Percentiles rank a stretch among this genome's conserved stretches.
Evolutionary conservation across 2,329 filamentous ascomycete genomes (phyloP).

Genomic region (Xylariaceae sp.): DNA sequence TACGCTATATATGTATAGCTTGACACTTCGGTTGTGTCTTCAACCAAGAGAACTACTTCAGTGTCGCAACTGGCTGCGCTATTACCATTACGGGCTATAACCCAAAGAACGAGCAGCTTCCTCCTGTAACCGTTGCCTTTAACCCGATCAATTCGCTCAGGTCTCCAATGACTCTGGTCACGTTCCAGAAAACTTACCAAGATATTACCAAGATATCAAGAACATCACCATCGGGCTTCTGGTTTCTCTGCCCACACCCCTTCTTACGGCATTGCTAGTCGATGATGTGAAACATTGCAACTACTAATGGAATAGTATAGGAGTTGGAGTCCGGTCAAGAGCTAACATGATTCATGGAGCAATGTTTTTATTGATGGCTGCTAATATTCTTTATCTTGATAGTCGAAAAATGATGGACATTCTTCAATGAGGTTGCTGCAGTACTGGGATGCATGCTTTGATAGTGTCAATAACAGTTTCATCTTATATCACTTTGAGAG

Average conservation of each 20-base stretch:
- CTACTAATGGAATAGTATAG: no score
- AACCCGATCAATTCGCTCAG: background rate
- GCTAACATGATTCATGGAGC: no score
- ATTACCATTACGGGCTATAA: background rate
- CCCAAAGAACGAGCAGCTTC: background rate
- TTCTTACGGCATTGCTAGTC: background rate
- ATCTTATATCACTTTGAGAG: no score
- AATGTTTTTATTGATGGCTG: no score
- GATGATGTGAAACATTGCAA: slow-evolving; percentile 2
- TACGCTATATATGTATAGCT: no score
- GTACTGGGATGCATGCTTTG: no score
- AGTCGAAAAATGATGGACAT: no score
- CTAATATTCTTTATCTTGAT: no score
- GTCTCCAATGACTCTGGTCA: background rate
- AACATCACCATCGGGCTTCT: slow-evolving; percentile 2
- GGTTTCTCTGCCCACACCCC: background rate
- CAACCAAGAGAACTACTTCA: background rate
- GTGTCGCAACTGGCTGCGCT: background rate
- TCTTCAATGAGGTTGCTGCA: no score
- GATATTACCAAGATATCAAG: background rate
- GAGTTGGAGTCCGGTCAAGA: no score
- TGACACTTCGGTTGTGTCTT: background rate
- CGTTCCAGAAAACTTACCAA: no score
- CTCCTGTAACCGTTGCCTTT: background rate
- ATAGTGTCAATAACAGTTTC: no score